Evolutionary conservation across 2,329 filamentous ascomycete species (phyloP).

Genomic region (Chaetomium sp.): DNA sequence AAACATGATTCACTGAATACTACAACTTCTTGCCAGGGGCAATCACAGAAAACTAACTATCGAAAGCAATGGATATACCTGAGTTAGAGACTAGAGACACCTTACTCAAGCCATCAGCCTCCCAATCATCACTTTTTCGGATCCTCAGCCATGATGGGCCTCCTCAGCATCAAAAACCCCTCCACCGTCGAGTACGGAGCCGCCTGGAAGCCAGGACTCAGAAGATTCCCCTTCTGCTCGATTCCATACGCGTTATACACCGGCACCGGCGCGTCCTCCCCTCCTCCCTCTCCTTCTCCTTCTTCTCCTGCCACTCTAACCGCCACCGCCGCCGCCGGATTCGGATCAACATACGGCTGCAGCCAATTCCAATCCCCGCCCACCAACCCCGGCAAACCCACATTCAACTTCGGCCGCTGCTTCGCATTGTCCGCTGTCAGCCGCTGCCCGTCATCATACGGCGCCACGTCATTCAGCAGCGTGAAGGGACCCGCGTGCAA

Average conservation of each 20-base stretch:
- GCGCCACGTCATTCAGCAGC: conserved; percentile 35
- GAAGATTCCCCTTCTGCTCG: neutral
- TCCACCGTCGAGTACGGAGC: conserved; percentile 1
- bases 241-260: conserved; percentile 3
- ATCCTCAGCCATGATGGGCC: neutral
- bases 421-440: neutral
- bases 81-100: no score
- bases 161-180: conserved; percentile 4
- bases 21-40: no score
- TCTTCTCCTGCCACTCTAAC: neutral
- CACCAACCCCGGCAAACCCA: conserved; percentile 15
- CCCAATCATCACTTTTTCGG: neutral
- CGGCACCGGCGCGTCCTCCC: neutral
- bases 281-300: neutral
- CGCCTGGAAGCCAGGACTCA: neutral
- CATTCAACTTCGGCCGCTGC: neutral
- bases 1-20: no score
- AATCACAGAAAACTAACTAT: no score
- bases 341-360: conserved; percentile 29
- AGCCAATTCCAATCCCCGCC: conserved; percentile 39
- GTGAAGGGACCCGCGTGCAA: conserved; percentile 43
- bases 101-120: no score
- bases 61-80: no score
- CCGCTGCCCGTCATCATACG: conserved; percentile 20
- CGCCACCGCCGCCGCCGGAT: neutral